Percentiles rank a stretch among this genome's conserved stretches.
These are phyloP conservation scores for Fusarium graminum DNA, from an alignment of 2,329 filamentous ascomycete genomes.

Conservation along the genomic window DNA sequence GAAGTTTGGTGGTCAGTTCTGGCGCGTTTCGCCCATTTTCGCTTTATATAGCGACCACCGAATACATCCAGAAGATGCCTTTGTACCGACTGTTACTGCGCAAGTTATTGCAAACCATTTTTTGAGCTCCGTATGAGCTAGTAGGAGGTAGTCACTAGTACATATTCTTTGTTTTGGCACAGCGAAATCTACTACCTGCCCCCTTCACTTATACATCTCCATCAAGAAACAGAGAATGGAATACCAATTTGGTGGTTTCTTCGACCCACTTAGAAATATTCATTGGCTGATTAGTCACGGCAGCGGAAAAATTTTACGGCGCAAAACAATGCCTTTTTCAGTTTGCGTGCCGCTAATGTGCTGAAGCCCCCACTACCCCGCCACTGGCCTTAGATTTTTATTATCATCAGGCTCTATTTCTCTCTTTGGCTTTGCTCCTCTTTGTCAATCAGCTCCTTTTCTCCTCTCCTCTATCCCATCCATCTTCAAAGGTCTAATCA, in stretches of 20 bases:
- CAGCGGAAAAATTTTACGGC: constrained; percentile 30
- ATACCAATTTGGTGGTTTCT: constrained; percentile 9
- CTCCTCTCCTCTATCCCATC: constrained; percentile 30
- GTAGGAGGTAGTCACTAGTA: background rate
- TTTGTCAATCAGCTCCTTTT: constrained; percentile 34
- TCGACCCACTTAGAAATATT: constrained; percentile 3
- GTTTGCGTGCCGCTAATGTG: constrained; percentile 32
- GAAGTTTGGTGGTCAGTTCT: constrained; percentile 1
- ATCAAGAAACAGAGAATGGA: constrained; percentile 1
- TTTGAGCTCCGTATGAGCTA: background rate
- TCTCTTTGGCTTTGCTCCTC: constrained; percentile 38
- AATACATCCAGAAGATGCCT: background rate
- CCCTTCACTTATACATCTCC: background rate
- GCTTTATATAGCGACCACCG: constrained; percentile 2
- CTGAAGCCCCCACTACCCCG: constrained; percentile 43
- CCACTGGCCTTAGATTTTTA: constrained; percentile 49
- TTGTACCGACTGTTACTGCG: background rate
- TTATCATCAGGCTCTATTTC: constrained; percentile 45
- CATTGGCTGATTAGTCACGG: constrained; percentile 10
- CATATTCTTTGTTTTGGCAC: background rate
- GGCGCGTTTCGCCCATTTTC: constrained; percentile 14
- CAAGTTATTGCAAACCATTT: background rate
- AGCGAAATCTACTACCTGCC: background rate
- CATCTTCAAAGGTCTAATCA: constrained; percentile 34
- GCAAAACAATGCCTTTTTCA: constrained; percentile 22